Base-by-base conservation (phyloP, 2,329 filamentous ascomycete species). In the Nemania sp. region DNA sequence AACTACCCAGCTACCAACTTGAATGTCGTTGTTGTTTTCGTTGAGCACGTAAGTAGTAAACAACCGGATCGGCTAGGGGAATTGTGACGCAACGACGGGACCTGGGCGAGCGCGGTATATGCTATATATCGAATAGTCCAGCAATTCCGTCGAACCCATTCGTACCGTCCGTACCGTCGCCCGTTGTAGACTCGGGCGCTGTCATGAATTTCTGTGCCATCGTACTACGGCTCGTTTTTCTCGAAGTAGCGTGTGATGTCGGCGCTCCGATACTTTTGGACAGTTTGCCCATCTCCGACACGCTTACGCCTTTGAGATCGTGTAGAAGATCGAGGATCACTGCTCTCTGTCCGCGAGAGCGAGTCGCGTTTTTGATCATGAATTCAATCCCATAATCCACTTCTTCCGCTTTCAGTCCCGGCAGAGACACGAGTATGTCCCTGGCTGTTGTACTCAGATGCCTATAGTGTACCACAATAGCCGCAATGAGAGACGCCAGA, bases 201-300 rank as follows among this genome's bases (percentile, higher is more conserved):
- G 76, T 84, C 82, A 87, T 84, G 62, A 87, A 88, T 52, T 82
- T 78, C 66, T 87, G 82, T 5, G 83, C 82, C 83, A 88, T 82
- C 68, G 81, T 81, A 59, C 78, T 83, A 28, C 81, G 73, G 5
- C 67, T 66, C 17, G 73, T 67, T 60, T 74, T 80, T 66, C 79
- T 80, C 8, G 54, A 42, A 1, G 59, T 31, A 12, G 61, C 59
- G 17, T 54, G 58, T n/a, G 57, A 57, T 8, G 63, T 63, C n/a
- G 58, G 43, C 33, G 64, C n/a, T 12, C 73, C 73, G 11, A 72
- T 72, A 40, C 75, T 79, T 69, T 84, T 84, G 46, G 73, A 77
- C 6, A 99, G 84, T 71, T 90, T 94, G 22, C 94, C 94, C 77
- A 94, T 89, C 73, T 99, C 94, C 6, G 92, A 90, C 51, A 99